phyloP scores from a whole-genome alignment of 1,284 basidiomycete species.

The Pisolithus thermaeus region DNA sequence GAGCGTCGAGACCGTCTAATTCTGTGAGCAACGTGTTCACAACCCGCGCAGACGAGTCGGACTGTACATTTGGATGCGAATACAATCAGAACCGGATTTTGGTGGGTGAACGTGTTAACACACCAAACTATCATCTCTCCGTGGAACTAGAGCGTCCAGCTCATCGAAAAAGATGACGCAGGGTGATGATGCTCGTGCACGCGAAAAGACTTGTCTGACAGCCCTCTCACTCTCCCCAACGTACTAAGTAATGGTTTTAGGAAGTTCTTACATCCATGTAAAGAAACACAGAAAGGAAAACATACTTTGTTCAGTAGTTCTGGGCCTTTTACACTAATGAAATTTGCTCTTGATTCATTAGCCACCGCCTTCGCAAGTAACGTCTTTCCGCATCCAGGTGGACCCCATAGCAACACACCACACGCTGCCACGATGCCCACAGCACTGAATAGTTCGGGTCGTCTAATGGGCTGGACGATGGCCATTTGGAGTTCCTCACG shows the following conservation, averaged over 20 bases:
- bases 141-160: conserved; percentile 91
- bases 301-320: conserved; percentile 90
- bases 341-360: conserved; percentile 91
- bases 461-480: conserved; percentile 90
- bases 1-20: conserved; percentile 87
- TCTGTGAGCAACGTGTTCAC: conserved; percentile 97
- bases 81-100: background rate
- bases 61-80: conserved; percentile 41
- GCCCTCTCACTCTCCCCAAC: conserved; percentile 97
- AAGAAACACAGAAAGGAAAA: background rate
- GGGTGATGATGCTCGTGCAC: conserved; percentile 82
- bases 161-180: conserved; percentile 97
- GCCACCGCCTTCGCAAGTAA: conserved; percentile 95
- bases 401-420: conserved; percentile 97
- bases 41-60: conserved; percentile 93
- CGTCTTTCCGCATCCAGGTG: conserved; percentile 97
- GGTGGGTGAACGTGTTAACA: conserved; percentile 21
- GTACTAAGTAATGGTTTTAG: conserved; percentile 51
- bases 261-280: background rate
- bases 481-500: conserved; percentile 96
- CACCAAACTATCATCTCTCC: conserved; percentile 87
- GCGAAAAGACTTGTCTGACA: conserved; percentile 88
- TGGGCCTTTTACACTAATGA: conserved; percentile 96
- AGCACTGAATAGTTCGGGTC: conserved; percentile 83
- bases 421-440: conserved; percentile 86